These are phyloP conservation scores for Tilletiopsis washingtonensis DNA, from an alignment of 1,284 basidiomycete genomes.

Conservation along the genomic window DNA sequence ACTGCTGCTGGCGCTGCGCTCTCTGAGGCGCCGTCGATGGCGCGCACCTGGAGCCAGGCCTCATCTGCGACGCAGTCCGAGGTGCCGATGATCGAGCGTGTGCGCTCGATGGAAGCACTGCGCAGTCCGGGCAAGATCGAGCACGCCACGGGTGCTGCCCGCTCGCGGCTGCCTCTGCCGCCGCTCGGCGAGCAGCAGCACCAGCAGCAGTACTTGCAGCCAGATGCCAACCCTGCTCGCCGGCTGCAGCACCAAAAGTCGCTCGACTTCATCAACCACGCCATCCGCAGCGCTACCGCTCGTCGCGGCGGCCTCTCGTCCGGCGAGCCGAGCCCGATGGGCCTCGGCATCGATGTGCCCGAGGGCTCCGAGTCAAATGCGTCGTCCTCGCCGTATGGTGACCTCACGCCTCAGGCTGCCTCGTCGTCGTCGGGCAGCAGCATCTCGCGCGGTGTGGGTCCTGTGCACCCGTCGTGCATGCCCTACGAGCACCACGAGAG, in stretches of 20 bases:
- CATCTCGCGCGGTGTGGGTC: neutral
- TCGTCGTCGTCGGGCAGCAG: neutral
- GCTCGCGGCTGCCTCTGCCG: neutral
- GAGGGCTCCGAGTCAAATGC: constrained; percentile 3
- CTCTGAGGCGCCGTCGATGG: neutral
- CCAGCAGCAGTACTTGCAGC: constrained; percentile 13
- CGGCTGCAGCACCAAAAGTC: constrained; percentile 41
- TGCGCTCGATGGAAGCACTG: constrained; percentile 36
- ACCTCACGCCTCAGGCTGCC: neutral
- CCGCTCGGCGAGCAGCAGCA: neutral
- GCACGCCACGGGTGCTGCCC: neutral
- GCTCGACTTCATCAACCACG: constrained; percentile 47
- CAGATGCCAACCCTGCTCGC: neutral
- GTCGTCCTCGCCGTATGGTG: neutral
- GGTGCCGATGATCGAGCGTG: constrained; percentile 25
- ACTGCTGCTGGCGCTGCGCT: constrained; percentile 1
- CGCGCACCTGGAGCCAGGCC: constrained; percentile 6
- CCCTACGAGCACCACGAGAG: constrained; percentile 14
- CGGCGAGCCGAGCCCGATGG: constrained; percentile 17
- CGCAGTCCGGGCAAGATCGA: constrained; percentile 20
- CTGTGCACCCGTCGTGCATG: constrained; percentile 12
- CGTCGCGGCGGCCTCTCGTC: constrained; percentile 11
- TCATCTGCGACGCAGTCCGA: no score
- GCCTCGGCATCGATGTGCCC: constrained; percentile 32
- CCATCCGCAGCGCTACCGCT: constrained; percentile 45